Conservation (phyloP, 1,284 basidiomycete genomes). For the Erythrobasidium hasegawianum region DNA sequence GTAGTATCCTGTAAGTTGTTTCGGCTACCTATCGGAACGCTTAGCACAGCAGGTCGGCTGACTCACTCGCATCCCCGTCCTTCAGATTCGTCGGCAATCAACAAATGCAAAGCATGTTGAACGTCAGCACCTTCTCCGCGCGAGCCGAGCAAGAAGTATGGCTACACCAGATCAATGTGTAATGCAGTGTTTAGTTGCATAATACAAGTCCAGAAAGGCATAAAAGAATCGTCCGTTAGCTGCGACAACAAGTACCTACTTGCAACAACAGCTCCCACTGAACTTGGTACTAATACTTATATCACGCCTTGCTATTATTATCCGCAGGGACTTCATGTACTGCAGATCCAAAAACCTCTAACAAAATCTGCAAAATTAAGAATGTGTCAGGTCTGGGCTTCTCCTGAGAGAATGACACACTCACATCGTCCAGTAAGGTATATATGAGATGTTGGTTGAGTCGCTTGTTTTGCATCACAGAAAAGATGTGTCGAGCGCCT, state of each 20-base stretch:
- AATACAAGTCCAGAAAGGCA: too few species aligned
- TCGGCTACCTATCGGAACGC: too few species aligned
- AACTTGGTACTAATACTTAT: too few species aligned
- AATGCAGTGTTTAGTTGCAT: neutral
- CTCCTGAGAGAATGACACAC: too few species aligned
- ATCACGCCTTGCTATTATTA: too few species aligned
- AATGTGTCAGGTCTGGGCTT: too few species aligned
- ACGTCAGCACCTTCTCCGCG: constrained; percentile 38
- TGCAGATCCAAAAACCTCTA: constrained; percentile 20
- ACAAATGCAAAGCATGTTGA: constrained; percentile 40
- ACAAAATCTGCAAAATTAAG: constrained; percentile 20
- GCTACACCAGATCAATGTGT: constrained; percentile 42
- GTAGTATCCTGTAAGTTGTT: too few species aligned
- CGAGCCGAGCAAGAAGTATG: constrained; percentile 41
- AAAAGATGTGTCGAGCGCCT: constrained; percentile 83
- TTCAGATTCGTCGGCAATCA: constrained; percentile 37
- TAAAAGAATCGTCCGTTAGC: too few species aligned
- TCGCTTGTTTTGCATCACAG: constrained; percentile 83
- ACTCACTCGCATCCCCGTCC: too few species aligned
- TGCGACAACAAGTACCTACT: too few species aligned
- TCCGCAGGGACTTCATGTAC: neutral
- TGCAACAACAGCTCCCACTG: too few species aligned
- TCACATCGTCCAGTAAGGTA: constrained; percentile 81
- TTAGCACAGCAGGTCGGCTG: too few species aligned
- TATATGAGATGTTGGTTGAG: constrained; percentile 89